Base-by-base conservation (phyloP, 2,329 filamentous ascomycete species). In the Calonectria hawksworthii region DNA sequence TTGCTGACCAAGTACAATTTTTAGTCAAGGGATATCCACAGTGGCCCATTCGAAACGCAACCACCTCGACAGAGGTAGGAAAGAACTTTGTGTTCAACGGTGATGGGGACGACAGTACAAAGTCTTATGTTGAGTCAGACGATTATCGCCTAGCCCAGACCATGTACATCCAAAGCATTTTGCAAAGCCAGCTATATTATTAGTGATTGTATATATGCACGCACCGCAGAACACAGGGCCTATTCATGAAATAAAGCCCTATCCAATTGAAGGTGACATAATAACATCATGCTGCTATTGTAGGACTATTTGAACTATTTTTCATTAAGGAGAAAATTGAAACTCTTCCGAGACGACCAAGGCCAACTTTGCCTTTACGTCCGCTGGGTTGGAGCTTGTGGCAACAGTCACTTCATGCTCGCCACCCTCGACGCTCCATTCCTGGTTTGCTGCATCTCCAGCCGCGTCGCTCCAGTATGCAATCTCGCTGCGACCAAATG, bases 381-480 rank as follows among this genome's bases (percentile, higher is more conserved):
- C 67, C 6, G 18, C 21, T 1, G 67, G 67, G 9, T 26, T 32
- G 1, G 67, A 69, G 30, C 67, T 69, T 5, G 67, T 69, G 2
- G 67, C 51, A 32, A 69, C 38, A 0, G 41, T 30, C 4, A 69
- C 30, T 7, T 61, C 52, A 18, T 69, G 41, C 14, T 38, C 21
- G 7, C 67, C 67, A 1, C 16, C 11, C 14, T 47, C 67, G 21
- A 69, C 67, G n/a, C 21, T 44, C 67, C 67, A 61, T n/a, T 26
- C 16, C 3, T 61, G 36, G 13, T 61, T 54, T 13, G 28, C 28
- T 3, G n/a, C 32, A 2, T 61, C 32, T 26, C 54, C 54, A 61
- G 32, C 32, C 34, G 38, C 54, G 30, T 68, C 68, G 44, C 59
- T 51, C 69, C 69, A 72, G 51, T 41, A 72, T 14, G 69, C 69